Evolutionary conservation across 1,284 basidiomycete species (phyloP).

Genomic region (Tilletiopsis washingtonensis): DNA sequence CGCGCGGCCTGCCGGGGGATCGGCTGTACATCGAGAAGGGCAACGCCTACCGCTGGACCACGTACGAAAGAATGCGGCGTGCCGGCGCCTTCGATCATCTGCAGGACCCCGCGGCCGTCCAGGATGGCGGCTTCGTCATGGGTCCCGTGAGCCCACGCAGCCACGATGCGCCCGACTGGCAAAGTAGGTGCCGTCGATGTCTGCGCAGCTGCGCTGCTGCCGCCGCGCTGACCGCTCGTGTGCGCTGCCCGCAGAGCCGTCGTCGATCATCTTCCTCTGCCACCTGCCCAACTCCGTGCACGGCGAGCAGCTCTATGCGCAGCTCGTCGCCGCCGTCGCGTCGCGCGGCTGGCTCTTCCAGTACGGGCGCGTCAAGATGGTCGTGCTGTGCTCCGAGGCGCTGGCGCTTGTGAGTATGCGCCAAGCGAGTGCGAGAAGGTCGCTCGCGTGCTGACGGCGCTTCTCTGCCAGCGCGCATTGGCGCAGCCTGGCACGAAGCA

Average conservation of each 20-base stretch:
- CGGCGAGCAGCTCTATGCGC: slow-evolving; percentile 42
- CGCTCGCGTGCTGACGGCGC: neutral
- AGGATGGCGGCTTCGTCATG: too few relatives aligned
- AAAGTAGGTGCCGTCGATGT: too few relatives aligned
- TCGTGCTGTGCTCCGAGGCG: slow-evolving; percentile 35
- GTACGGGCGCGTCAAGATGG: slow-evolving; percentile 30
- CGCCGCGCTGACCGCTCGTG: too few relatives aligned
- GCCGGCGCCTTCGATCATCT: neutral
- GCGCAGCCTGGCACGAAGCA: slow-evolving; percentile 18
- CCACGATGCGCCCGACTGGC: too few relatives aligned
- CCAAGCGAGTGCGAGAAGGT: slow-evolving; percentile 1
- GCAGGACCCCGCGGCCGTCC: too few relatives aligned
- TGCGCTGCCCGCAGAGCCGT: neutral
- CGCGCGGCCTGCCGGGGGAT: neutral
- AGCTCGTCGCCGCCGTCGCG: slow-evolving; percentile 33
- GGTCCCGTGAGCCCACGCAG: too few relatives aligned
- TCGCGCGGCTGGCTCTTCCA: slow-evolving; percentile 38
- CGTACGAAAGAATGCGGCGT: too few relatives aligned
- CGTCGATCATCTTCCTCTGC: slow-evolving; percentile 33
- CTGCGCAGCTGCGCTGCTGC: too few relatives aligned
- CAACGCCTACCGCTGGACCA: neutral
- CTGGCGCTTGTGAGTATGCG: slow-evolving; percentile 16
- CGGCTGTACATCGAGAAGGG: neutral
- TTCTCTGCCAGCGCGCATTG: slow-evolving; percentile 13
- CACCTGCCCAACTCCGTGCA: slow-evolving; percentile 45